Conservation (phyloP, 2,329 filamentous ascomycete genomes). For the Calonectria multiphialidica region DNA sequence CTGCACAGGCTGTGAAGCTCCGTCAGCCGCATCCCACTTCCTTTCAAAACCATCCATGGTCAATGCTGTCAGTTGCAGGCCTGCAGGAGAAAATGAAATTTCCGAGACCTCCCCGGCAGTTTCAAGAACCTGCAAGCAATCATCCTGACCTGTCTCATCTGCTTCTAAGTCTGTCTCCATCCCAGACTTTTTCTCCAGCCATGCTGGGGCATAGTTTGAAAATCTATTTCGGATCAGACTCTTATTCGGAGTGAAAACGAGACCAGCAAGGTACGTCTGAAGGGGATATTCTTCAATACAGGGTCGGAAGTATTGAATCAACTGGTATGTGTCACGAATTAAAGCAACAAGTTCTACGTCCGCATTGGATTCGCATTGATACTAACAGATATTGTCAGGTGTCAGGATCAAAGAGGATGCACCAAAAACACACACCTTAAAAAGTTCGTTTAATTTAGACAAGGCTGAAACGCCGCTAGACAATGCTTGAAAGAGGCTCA, state of each 20-base stretch:
- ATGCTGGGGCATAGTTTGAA: not conserved
- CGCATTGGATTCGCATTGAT: not conserved
- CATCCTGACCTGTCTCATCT: not conserved
- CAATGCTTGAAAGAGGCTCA: not conserved
- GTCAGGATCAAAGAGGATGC: not conserved
- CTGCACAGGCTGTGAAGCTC: not conserved
- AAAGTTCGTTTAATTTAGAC: not conserved
- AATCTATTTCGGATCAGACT: not conserved
- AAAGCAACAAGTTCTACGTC: not conserved
- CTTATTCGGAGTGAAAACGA: not conserved
- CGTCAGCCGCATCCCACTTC: not conserved
- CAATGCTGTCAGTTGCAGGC: not conserved
- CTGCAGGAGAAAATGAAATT: not conserved
- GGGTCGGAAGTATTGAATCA: not conserved
- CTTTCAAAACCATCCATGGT: no score
- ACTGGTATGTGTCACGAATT: not conserved
- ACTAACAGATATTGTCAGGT: not conserved
- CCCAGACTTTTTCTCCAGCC: not conserved
- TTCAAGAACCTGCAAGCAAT: not conserved
- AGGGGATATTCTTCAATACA: not conserved
- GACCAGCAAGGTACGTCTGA: not conserved
- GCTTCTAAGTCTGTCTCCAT: no score
- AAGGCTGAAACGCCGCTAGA: not conserved
- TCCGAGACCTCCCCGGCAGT: fast-evolving
- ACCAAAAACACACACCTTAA: not conserved